Conservation (phyloP, 2,329 filamentous ascomycete genomes). For the Fusarium pseudonygamai region DNA sequence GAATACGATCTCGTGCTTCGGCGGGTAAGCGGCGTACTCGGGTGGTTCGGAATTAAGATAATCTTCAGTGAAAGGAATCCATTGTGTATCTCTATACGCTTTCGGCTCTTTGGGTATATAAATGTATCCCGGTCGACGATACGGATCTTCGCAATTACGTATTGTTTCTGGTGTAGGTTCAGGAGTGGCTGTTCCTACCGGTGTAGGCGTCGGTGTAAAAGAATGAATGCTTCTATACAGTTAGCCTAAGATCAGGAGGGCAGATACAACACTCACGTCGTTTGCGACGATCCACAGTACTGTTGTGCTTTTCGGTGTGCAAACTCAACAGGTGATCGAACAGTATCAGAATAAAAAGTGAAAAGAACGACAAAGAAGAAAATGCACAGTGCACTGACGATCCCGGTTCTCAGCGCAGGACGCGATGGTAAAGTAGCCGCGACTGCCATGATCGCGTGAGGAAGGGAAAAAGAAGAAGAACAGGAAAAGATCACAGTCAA, state of each 20-base stretch:
- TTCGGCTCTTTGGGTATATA: conserved; percentile 68
- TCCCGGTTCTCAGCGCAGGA: conserved; percentile 13
- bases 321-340: conserved; percentile 16
- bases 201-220: background rate
- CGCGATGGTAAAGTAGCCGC: conserved; percentile 18
- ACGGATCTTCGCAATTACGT: conserved; percentile 29
- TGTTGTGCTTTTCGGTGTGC: conserved; percentile 24
- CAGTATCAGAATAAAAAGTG: conserved; percentile 14
- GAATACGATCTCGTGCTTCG: conserved; percentile 66
- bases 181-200: background rate
- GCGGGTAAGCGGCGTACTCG: conserved; percentile 52
- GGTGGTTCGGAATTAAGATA: conserved; percentile 70
- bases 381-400: background rate
- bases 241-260: background rate
- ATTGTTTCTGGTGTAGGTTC: background rate
- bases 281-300: conserved; percentile 11
- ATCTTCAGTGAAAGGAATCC: conserved; percentile 26
- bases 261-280: background rate
- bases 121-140: conserved; percentile 62
- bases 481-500: background rate
- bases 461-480: background rate
- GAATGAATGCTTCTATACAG: background rate
- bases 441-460: conserved; percentile 13
- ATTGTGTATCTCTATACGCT: conserved; percentile 63
- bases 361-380: conserved; percentile 29